Evolutionary conservation across 257 asterid genomes (phyloP), one percentile per base, ranked within the genome.

Genomic region (Ocimum tenuiflorum): DNA sequence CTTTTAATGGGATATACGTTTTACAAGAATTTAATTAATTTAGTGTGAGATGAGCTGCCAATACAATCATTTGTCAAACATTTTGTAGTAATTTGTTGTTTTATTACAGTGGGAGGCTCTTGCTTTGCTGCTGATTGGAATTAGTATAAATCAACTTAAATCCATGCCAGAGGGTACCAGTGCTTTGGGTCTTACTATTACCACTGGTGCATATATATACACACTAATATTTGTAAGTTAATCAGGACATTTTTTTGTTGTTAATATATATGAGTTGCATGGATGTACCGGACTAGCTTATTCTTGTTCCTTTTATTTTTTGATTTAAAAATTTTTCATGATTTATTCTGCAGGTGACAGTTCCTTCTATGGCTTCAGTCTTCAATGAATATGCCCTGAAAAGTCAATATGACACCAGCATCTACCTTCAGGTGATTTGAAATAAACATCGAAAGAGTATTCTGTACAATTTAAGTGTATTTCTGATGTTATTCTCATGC

Each of bases 321-420:
- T 49, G 9, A 36, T 42, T 51, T 65, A 36, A 33, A 19, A 12
- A n/a, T 69, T 20, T 58, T 10, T 23, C n/a, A 61, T 38, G 36
- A 67, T 36, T 58, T 15, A 9, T 58, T 63, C 19, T 81, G 49
- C 95, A 94, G 97, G 95, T 94, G 38, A 86, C 96, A 66, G 87
- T 94, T 79, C 99, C 99, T 63, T 94, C 99, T 43, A 24, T 94
- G 89, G 99, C 99, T 41, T 94, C 99, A 13, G 99, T 94, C 68
- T 94, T 75, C 83, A 94, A 94, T 64, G 99, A 94, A 79, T 94
- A 94, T 73, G 99, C 99, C 58, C 67, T 94, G 80, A 94, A 94
- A 79, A 94, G 99, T 69, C 99, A 94, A 78, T 90, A 79, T 36
- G 99, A 94, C 72, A 94, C 99, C 20, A 94, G 97, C 86, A 94